Evolutionary conservation across 1,284 basidiomycete genomes (phyloP).

Genomic region (Vanrija pseudolonga): DNA sequence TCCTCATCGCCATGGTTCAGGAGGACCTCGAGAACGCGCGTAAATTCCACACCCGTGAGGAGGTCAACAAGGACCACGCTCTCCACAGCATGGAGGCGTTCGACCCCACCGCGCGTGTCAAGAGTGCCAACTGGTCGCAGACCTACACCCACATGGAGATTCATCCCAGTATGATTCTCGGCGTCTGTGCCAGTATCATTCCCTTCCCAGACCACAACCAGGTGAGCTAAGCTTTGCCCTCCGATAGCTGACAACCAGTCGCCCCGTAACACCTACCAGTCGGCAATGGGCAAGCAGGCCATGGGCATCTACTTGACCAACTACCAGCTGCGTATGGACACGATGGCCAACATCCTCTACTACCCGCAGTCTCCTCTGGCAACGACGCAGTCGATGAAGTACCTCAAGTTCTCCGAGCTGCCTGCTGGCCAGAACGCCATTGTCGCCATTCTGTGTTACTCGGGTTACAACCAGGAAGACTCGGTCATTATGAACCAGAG

Average conservation of each 20-base stretch:
- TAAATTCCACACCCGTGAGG: constrained; percentile 25
- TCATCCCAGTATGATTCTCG: constrained; percentile 98
- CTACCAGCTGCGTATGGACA: constrained; percentile 95
- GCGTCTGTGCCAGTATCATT: constrained; percentile 97
- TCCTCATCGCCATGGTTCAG: constrained; percentile 98
- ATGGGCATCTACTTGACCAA: constrained; percentile 99
- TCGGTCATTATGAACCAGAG: constrained; percentile 99
- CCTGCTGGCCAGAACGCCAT: constrained; percentile 98
- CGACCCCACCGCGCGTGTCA: constrained; percentile 83
- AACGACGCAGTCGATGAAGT: constrained; percentile 98
- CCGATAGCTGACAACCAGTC: constrained; percentile 56
- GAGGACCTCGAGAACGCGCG: constrained; percentile 84
- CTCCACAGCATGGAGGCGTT: constrained; percentile 55
- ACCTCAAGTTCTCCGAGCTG: constrained; percentile 93
- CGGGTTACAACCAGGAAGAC: constrained; percentile 99
- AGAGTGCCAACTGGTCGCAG: constrained; percentile 72
- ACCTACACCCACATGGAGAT: constrained; percentile 99
- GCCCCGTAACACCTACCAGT: constrained; percentile 98
- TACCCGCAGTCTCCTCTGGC: constrained; percentile 99
- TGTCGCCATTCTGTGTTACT: constrained; percentile 97
- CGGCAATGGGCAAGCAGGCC: constrained; percentile 99
- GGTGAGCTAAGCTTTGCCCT: constrained; percentile 53
- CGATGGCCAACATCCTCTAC: constrained; percentile 97
- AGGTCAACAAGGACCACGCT: constrained; percentile 51
- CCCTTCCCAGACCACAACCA: constrained; percentile 99